phyloP scores from a whole-genome alignment of 805 yeast species.

The Candida tammaniensis region DNA sequence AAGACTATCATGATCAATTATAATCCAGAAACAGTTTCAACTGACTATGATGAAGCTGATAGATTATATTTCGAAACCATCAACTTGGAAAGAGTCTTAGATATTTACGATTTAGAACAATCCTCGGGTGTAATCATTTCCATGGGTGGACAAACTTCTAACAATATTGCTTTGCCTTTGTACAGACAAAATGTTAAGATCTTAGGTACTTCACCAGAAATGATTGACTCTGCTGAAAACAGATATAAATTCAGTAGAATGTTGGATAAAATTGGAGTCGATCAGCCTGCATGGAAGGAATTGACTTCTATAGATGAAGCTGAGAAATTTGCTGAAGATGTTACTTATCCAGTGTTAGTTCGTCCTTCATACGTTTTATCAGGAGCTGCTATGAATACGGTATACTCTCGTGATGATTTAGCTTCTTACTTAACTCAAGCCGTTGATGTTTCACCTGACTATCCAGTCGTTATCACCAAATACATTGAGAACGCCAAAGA shows the following conservation, averaged over 20 bases:
- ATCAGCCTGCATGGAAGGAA: slow-evolving; percentile 99
- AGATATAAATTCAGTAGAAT: slow-evolving; percentile 96
- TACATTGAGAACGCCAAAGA: slow-evolving; percentile 95
- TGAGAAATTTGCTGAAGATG: slow-evolving; percentile 85
- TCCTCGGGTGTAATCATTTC: slow-evolving; percentile 91
- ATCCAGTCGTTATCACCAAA: slow-evolving; percentile 96
- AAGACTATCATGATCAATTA: slow-evolving; percentile 97
- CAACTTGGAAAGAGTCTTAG: slow-evolving; percentile 89
- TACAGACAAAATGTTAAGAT: slow-evolving; percentile 94
- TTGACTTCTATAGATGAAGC: slow-evolving; percentile 91
- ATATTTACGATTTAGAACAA: slow-evolving; percentile 88
- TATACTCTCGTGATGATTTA: slow-evolving; percentile 83
- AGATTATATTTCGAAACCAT: slow-evolving; percentile 94
- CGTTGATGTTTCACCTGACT: slow-evolving; percentile 95
- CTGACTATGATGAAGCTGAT: slow-evolving; percentile 98
- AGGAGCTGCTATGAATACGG: slow-evolving; percentile 99
- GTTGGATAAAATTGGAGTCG: slow-evolving; percentile 94
- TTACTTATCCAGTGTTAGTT: slow-evolving; percentile 90
- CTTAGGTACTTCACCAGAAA: slow-evolving; percentile 95
- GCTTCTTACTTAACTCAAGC: slow-evolving; percentile 89
- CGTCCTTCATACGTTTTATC: slow-evolving; percentile 97
- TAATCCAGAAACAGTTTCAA: slow-evolving; percentile 97
- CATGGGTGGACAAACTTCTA: slow-evolving; percentile 99
- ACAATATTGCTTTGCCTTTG: slow-evolving; percentile 89
- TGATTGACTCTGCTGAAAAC: slow-evolving; percentile 98